Evolutionary conservation across 768 basidiomycete genomes (phyloP).

Genomic region (Trametes gibbosa): DNA sequence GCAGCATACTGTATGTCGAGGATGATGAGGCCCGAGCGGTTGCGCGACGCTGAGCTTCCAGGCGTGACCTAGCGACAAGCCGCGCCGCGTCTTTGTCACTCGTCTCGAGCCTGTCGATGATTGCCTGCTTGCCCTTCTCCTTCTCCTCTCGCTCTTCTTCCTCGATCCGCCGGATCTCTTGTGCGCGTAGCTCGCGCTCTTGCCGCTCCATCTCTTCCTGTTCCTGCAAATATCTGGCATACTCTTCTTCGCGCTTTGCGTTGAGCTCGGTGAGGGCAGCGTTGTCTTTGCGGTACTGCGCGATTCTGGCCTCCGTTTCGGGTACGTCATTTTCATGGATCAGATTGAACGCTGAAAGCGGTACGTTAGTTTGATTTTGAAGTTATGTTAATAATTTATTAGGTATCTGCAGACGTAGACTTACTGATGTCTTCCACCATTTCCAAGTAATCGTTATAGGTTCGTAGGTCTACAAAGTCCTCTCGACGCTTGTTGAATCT

Average conservation of each 20-base stretch:
- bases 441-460: constrained; percentile 95
- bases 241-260: constrained; percentile 75
- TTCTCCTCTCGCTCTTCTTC: constrained; percentile 76
- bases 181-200: constrained; percentile 67
- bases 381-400: background rate
- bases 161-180: constrained; percentile 62
- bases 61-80: constrained; percentile 66
- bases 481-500: constrained; percentile 95
- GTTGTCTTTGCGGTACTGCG: constrained; percentile 76
- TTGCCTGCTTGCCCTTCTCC: constrained; percentile 66
- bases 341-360: constrained; percentile 79
- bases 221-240: constrained; percentile 66
- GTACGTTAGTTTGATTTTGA: background rate
- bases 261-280: constrained; percentile 82
- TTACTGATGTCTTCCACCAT: constrained; percentile 89
- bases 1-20: constrained; percentile 8
- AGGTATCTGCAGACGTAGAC: constrained; percentile 25
- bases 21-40: constrained; percentile 49
- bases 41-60: constrained; percentile 59
- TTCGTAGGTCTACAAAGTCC: constrained; percentile 76
- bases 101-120: constrained; percentile 80
- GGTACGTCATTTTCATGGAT: constrained; percentile 83
- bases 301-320: constrained; percentile 82
- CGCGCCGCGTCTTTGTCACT: constrained; percentile 69
- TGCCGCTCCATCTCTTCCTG: constrained; percentile 78